Conservation (phyloP, 2,329 filamentous ascomycete genomes). For the Botrytis tulipae region DNA sequence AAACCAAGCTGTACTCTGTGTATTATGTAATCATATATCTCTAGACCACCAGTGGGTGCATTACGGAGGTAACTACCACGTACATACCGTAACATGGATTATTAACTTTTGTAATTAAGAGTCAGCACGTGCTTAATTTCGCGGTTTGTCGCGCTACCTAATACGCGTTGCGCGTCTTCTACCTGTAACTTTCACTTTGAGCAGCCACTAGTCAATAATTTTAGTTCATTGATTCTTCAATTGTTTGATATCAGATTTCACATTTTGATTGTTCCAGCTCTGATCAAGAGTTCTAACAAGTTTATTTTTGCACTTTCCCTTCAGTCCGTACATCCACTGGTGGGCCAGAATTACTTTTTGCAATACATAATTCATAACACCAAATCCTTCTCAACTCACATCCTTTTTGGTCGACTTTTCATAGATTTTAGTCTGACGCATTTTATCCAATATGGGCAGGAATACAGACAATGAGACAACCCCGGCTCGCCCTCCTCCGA, state of each 20-base stretch:
- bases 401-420: not conserved
- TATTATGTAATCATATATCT: too few species aligned
- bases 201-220: not conserved
- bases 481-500: slow-evolving; percentile 33
- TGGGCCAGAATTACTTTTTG: not conserved
- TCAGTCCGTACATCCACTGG: too few species aligned
- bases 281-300: too few species aligned
- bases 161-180: slow-evolving; percentile 3
- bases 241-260: too few species aligned
- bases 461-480: slow-evolving; percentile 27
- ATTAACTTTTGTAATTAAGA: too few species aligned
- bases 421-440: not conserved
- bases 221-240: too few species aligned
- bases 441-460: slow-evolving; percentile 27
- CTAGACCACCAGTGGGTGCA: too few species aligned
- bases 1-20: too few species aligned
- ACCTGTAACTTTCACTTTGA: not conserved
- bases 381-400: not conserved
- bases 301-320: too few species aligned
- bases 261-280: too few species aligned
- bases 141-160: slow-evolving; percentile 11
- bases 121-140: not conserved
- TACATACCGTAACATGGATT: too few species aligned
- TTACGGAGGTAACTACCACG: too few species aligned
- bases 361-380: not conserved